phyloP scores from a whole-genome alignment of 2,329 filamentous ascomycete species.

The Zasmidium citrigriseum region DNA sequence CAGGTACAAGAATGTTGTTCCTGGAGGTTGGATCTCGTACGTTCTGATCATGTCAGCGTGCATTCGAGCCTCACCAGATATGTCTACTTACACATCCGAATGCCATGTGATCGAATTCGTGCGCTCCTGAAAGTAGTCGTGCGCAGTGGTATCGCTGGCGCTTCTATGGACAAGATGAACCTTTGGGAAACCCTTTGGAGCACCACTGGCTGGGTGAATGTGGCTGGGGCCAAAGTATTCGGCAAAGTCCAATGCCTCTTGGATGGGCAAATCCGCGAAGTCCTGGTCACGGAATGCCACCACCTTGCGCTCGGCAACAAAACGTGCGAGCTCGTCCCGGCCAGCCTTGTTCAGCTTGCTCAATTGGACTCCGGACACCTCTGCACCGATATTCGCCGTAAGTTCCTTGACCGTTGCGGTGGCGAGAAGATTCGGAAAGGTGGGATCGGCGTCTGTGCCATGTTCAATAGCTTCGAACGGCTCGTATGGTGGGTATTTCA shows the following conservation, averaged over 20 bases:
- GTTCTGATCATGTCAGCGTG: background rate
- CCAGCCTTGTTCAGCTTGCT: constrained; percentile 66
- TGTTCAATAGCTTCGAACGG: constrained; percentile 74
- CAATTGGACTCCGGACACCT: constrained; percentile 71
- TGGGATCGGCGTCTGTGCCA: constrained; percentile 71
- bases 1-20: constrained; percentile 85
- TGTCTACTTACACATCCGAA: constrained; percentile 68
- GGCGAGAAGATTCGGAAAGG: constrained; percentile 68
- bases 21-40: constrained; percentile 76
- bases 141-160: constrained; percentile 61
- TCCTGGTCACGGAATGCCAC: constrained; percentile 77
- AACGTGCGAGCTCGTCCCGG: constrained; percentile 75
- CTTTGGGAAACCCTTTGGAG: constrained; percentile 71
- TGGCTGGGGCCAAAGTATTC: constrained; percentile 80
- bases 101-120: constrained; percentile 83
- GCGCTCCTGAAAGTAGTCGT: constrained; percentile 65
- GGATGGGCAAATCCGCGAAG: constrained; percentile 64
- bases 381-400: constrained; percentile 73
- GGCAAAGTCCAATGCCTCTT: constrained; percentile 68
- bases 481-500: constrained; percentile 63
- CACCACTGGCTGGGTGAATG: constrained; percentile 77
- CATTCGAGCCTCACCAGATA: constrained; percentile 47
- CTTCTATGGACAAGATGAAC: constrained; percentile 78
- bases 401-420: constrained; percentile 57
- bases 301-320: constrained; percentile 75